Evolutionary conservation across 2,329 filamentous ascomycete species (phyloP), one percentile per base, ranked within the genome.

Genomic region (Onygenales sp.): DNA sequence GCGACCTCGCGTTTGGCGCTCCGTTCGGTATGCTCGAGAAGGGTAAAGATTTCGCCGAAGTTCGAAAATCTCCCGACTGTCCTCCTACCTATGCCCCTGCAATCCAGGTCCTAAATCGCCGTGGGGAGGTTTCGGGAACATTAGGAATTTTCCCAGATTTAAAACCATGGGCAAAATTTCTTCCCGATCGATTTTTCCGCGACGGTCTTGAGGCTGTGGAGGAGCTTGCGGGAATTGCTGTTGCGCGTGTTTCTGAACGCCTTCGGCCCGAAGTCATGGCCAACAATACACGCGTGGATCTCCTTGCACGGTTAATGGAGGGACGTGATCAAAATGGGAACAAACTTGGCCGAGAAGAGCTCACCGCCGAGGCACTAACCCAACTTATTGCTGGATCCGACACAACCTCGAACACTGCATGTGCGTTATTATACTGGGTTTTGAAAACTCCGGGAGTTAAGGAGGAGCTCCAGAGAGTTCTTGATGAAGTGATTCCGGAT

Each of bases 351-450:
- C 80, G 87, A 31, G 80, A 86, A 60, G 90, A 95, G 66, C 77
- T 95, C 51, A 94, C 88, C 0, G 89, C 89, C 37, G 91, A 95
- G 72, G 90, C 90, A 0, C 74, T 95, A 31, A 95, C 90, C 0
- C 90, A 95, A 68, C 79, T 95, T 42, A 95, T 87, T 61, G 82
- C 84, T 33, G 85, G 84, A 63, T 81, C 81, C 17, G 84, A 87
- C 57, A 73, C 77, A 2, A 84, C 86, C 13, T 82, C 76, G 58
- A 88, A 84, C 67, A 88, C 90, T 0, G 85, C 86, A 2, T 95
- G 90, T 64, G 89, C 89, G 0, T 77, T 95, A 39, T 77, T 95
- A 0, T 95, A 85, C 73, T 87, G 90, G 74, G 83, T 82, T 33
- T 74, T 84, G 4, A 75, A 78, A 42, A 86, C 86, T 1, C 86